Percentiles rank a stretch among this genome's conserved stretches.
phyloP scores from a whole-genome alignment of 371 early-diverging fungal species.

The Entomophthora muscae region DNA sequence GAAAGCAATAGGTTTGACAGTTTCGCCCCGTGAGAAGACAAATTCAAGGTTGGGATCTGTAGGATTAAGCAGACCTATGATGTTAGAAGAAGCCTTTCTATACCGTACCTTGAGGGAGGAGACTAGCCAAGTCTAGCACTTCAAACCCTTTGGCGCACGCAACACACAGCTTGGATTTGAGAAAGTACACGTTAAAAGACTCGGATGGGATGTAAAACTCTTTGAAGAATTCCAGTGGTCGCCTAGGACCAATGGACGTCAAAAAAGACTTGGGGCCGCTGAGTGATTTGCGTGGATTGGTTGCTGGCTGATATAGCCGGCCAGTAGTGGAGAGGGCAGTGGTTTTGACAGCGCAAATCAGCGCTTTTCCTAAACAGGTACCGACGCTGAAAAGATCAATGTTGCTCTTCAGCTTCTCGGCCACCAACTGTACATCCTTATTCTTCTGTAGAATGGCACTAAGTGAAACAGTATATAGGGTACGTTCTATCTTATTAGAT shows the following conservation, averaged over 20 bases:
- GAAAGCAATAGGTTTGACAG: slow-evolving; percentile 58
- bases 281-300: neutral
- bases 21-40: slow-evolving; percentile 44
- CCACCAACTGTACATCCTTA: neutral
- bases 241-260: neutral
- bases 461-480: neutral
- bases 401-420: slow-evolving; percentile 14
- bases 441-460: neutral
- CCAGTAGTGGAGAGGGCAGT: slow-evolving; percentile 43
- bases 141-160: slow-evolving; percentile 84
- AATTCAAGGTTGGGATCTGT: slow-evolving; percentile 62
- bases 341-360: slow-evolving; percentile 56
- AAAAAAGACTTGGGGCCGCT: neutral
- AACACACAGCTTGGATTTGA: slow-evolving; percentile 63
- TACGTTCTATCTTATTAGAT: neutral
- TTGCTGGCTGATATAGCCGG: slow-evolving; percentile 41
- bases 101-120: slow-evolving; percentile 38
- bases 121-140: slow-evolving; percentile 63
- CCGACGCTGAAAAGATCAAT: slow-evolving; percentile 73
- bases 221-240: slow-evolving; percentile 8
- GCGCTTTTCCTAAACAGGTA: slow-evolving; percentile 37
- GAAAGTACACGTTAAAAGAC: slow-evolving; percentile 52
- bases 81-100: too few relatives aligned
- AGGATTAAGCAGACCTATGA: slow-evolving; percentile 44
- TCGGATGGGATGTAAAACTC: slow-evolving; percentile 84